Conservation (phyloP, 2,329 filamentous ascomycete genomes). For the Dactylellina drechsleri region DNA sequence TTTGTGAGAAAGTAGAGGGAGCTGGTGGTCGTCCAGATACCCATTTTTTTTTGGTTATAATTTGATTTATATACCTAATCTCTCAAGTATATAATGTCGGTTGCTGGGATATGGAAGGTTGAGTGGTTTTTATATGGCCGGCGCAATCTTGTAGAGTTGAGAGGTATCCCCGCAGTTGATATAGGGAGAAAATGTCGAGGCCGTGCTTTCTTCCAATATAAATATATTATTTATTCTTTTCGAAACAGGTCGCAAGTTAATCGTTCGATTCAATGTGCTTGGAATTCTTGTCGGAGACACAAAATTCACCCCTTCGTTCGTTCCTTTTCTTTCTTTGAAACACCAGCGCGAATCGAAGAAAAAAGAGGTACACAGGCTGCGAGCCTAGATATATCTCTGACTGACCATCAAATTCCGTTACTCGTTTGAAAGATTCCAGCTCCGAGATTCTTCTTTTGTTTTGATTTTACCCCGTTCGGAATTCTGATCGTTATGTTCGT, state of each 20-base stretch:
- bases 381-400: no score
- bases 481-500: constrained; percentile 1
- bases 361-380: no score
- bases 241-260: constrained; percentile 1
- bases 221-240: background rate
- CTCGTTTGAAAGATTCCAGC: no score
- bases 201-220: no score
- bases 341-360: background rate
- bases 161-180: no score
- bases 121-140: no score
- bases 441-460: background rate
- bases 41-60: constrained; percentile 37
- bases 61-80: background rate
- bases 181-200: no score
- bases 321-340: constrained; percentile 28
- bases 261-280: background rate
- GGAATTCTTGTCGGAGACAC: background rate
- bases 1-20: constrained; percentile 52
- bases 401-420: no score
- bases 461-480: constrained; percentile 18
- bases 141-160: no score
- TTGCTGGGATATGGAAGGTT: no score
- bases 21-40: constrained; percentile 48
- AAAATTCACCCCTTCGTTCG: background rate
- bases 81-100: no score